Evolutionary conservation across 139 green algal species (phyloP).

Genomic region (Nannochloris sp.): DNA sequence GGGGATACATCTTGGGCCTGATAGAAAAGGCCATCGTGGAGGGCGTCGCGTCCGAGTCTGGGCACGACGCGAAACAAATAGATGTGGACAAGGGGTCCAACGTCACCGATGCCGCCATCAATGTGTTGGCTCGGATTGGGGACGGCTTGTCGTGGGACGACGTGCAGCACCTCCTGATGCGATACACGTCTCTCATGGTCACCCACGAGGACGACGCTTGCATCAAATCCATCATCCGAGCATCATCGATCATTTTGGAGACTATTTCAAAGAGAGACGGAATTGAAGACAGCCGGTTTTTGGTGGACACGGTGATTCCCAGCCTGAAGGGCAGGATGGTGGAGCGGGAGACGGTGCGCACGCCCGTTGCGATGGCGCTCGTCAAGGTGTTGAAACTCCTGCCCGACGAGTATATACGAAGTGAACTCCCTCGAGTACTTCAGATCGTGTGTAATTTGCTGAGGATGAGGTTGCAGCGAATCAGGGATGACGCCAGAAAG

Average conservation of each 20-base stretch:
- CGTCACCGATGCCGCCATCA: constrained; percentile 56
- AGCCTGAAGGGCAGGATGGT: constrained; percentile 47
- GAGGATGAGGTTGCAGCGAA: constrained; percentile 45
- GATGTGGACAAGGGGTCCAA: constrained; percentile 49
- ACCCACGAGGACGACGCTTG: constrained; percentile 11
- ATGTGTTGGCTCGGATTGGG: constrained; percentile 48
- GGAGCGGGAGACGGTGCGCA: constrained; percentile 35
- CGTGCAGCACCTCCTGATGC: constrained; percentile 60
- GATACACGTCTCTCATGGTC: constrained; percentile 45
- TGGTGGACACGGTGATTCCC: constrained; percentile 38
- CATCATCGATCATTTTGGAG: constrained; percentile 67
- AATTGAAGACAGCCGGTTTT: constrained; percentile 3
- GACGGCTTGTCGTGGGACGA: constrained; percentile 54
- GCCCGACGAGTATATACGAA: constrained; percentile 41
- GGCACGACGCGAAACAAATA: constrained; percentile 39
- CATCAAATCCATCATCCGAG: constrained; percentile 40
- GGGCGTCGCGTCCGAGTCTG: constrained; percentile 13
- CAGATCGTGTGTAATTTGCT: constrained; percentile 64
- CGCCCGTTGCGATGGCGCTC: constrained; percentile 67
- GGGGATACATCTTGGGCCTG: constrained; percentile 57
- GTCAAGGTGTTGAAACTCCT: constrained; percentile 73
- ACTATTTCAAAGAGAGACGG: not conserved
- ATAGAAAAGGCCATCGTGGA: constrained; percentile 60
- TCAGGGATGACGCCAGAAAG: constrained; percentile 62
- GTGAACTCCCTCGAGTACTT: constrained; percentile 57